Percentiles rank a stretch among this genome's conserved stretches.
phyloP scores from a whole-genome alignment of 805 yeast genomes.

The Debaryomyces maramus region DNA sequence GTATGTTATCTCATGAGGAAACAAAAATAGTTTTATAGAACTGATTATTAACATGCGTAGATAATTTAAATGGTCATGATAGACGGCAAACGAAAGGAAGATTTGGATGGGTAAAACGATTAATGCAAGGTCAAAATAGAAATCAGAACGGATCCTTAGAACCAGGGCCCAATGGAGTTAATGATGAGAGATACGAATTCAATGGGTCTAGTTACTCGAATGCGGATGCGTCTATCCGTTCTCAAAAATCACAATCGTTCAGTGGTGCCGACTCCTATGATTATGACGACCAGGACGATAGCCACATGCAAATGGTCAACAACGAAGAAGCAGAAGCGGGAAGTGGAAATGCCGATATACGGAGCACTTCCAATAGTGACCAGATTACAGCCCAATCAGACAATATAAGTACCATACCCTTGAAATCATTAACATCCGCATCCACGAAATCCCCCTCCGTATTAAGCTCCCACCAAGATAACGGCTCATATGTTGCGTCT shows the following conservation, averaged over 20 bases:
- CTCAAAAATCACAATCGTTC: not conserved
- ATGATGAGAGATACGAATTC: too few species aligned
- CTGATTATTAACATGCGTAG: not conserved
- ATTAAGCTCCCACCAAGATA: constrained; percentile 33
- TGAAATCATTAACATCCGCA: constrained; percentile 44
- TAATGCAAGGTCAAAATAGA: constrained; percentile 38
- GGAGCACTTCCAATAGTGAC: constrained; percentile 13
- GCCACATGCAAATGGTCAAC: not conserved
- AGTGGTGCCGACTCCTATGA: not conserved
- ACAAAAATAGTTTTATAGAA: not conserved
- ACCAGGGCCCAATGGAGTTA: not conserved
- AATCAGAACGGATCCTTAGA: constrained; percentile 6
- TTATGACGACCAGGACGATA: constrained; percentile 1
- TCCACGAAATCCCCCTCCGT: constrained; percentile 43
- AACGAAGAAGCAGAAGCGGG: constrained; percentile 9
- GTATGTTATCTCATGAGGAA: constrained; percentile 2
- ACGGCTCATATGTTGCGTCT: constrained; percentile 37
- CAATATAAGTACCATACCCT: constrained; percentile 49
- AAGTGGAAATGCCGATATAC: constrained; percentile 7
- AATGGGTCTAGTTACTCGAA: too few species aligned
- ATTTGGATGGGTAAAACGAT: constrained; percentile 42
- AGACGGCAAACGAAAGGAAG: constrained; percentile 32
- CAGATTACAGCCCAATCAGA: constrained; percentile 26
- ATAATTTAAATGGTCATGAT: constrained; percentile 14
- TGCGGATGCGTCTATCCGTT: too few species aligned